These are phyloP conservation scores for Trichoderma asperellum DNA, from an alignment of 2,329 filamentous ascomycete species.

Conservation along the genomic window DNA sequence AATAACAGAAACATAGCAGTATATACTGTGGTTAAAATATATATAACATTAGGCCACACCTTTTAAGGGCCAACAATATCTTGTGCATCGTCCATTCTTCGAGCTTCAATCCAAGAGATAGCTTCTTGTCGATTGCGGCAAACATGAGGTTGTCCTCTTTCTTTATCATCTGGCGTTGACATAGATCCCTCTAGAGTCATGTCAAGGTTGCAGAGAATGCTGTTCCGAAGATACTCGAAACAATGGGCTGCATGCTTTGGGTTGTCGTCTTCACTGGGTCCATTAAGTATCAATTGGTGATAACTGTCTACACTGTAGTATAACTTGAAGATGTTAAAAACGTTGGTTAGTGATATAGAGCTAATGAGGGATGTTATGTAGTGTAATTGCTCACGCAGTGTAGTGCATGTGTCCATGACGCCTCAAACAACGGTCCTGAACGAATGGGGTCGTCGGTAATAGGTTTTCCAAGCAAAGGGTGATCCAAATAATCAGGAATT, in stretches of 20 bases:
- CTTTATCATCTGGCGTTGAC: constrained; percentile 11
- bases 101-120: constrained; percentile 9
- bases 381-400: not conserved
- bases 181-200: constrained; percentile 14
- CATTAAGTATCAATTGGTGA: constrained; percentile 10
- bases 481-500: not conserved
- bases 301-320: constrained; percentile 17
- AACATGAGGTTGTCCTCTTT: constrained; percentile 11
- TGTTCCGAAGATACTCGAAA: constrained; percentile 15
- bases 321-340: not conserved
- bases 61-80: constrained; percentile 9
- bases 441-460: constrained; percentile 8
- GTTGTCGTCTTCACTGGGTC: not conserved
- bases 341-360: not conserved
- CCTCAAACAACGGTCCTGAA: constrained; percentile 7
- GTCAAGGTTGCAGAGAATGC: constrained; percentile 12
- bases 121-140: constrained; percentile 10
- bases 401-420: constrained; percentile 10
- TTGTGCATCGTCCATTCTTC: constrained; percentile 15
- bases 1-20: too few species aligned
- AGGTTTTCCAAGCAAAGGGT: constrained; percentile 1
- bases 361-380: not conserved
- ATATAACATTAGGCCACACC: too few species aligned
- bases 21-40: too few species aligned
- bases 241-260: constrained; percentile 11